Percentiles rank a stretch among this genome's conserved stretches.
These are phyloP conservation scores for Globisporangium barbulae DNA, from an alignment of 352 stramenopile genomes.

Conservation along the genomic window DNA sequence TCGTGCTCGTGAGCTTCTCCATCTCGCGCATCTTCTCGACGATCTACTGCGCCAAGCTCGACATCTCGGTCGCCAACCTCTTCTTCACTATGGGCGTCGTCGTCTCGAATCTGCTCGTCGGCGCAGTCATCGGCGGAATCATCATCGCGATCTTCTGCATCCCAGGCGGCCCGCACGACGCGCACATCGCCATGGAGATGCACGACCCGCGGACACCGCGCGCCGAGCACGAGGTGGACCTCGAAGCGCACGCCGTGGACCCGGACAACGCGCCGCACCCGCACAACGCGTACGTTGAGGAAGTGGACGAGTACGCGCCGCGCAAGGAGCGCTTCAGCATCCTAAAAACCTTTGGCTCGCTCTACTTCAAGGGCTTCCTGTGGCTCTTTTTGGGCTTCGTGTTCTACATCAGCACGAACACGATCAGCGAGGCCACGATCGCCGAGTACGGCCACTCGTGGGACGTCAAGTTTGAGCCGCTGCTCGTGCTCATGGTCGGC, in stretches of 20 bases:
- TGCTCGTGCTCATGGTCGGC: conserved; percentile 65
- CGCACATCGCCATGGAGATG: conserved; percentile 21
- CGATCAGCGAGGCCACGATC: conserved; percentile 39
- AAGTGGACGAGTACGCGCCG: conserved; percentile 15
- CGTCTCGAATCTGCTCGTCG: conserved; percentile 48
- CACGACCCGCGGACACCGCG: background rate
- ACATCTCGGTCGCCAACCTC: conserved; percentile 47
- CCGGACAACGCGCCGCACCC: conserved; percentile 38
- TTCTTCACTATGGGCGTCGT: conserved; percentile 57
- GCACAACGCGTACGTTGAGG: conserved; percentile 58
- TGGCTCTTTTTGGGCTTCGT: conserved; percentile 59
- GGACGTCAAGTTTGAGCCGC: conserved; percentile 70
- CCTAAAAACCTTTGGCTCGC: conserved; percentile 23
- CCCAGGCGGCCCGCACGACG: conserved; percentile 33
- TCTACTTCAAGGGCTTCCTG: conserved; percentile 63
- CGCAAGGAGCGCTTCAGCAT: background rate
- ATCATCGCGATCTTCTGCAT: conserved; percentile 67
- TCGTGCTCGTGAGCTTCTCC: conserved; percentile 70
- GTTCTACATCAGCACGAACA: conserved; percentile 56
- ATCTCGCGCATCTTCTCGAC: conserved; percentile 59
- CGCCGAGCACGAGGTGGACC: conserved; percentile 12
- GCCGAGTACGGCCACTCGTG: conserved; percentile 46
- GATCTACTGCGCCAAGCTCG: conserved; percentile 55
- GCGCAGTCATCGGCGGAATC: conserved; percentile 34
- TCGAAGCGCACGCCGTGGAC: conserved; percentile 22